A percentile compares a stretch with the other conserved stretches of the same genome.
Conservation (phyloP, 257 asterid genomes). For the Rehmannia glutinosa region DNA sequence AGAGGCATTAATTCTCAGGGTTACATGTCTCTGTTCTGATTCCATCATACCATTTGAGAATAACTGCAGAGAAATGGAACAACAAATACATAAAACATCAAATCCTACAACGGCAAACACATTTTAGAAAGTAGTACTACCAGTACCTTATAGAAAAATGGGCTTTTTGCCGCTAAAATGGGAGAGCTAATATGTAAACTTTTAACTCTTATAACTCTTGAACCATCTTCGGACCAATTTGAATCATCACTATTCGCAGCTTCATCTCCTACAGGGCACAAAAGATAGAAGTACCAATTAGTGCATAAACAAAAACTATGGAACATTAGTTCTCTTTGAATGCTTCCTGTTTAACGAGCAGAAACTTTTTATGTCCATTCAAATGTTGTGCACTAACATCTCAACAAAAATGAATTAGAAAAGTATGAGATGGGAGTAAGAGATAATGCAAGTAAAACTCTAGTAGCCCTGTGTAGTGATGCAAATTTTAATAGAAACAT, state of each 20-base stretch:
- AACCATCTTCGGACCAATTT: constrained; percentile 57
- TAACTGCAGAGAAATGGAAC: constrained; percentile 43
- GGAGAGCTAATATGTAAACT: constrained; percentile 88
- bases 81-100: constrained; percentile 11
- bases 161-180: constrained; percentile 87
- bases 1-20: constrained; percentile 80
- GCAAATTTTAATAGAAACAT: background rate
- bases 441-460: background rate
- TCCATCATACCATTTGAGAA: constrained; percentile 99
- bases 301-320: background rate
- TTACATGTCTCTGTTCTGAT: constrained; percentile 95
- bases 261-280: constrained; percentile 58
- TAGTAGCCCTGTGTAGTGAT: background rate
- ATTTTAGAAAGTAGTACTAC: background rate
- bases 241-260: constrained; percentile 67
- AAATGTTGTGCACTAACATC: constrained; percentile 1
- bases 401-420: background rate
- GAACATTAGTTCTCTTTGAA: background rate
- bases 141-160: constrained; percentile 77
- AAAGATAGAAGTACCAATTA: background rate
- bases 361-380: constrained; percentile 8
- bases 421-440: background rate
- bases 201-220: constrained; percentile 50
- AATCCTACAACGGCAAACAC: constrained; percentile 1
- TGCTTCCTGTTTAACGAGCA: background rate